Conservation (phyloP, 2,329 filamentous ascomycete genomes). For the Aschersonia sp. region DNA sequence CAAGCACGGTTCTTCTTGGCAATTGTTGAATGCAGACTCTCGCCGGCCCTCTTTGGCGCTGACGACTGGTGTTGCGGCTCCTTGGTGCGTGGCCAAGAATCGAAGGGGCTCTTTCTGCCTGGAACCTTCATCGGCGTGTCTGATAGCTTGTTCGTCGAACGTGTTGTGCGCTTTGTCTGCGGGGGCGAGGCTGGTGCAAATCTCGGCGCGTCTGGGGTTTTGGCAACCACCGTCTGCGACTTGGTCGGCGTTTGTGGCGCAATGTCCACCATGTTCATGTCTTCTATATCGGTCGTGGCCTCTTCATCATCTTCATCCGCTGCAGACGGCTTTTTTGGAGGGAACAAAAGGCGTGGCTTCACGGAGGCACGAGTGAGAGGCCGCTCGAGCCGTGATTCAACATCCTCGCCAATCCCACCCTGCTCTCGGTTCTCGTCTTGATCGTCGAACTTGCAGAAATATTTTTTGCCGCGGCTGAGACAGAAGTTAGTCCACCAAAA, state of each 20-base stretch:
- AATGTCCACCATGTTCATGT: constrained; percentile 16
- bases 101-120: constrained; percentile 42
- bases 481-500: no score
- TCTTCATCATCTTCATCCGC: constrained; percentile 48
- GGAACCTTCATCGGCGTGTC: constrained; percentile 27
- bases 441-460: constrained; percentile 54
- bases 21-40: constrained; percentile 13
- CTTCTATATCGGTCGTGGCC: constrained; percentile 43
- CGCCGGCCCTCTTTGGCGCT: constrained; percentile 25
- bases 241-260: constrained; percentile 23
- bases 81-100: constrained; percentile 56
- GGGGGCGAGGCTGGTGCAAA: constrained; percentile 48
- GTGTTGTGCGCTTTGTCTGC: constrained; percentile 44
- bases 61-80: constrained; percentile 29
- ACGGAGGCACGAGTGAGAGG: constrained; percentile 53
- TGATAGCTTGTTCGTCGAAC: constrained; percentile 35
- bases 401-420: constrained; percentile 19
- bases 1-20: constrained; percentile 22
- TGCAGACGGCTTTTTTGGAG: constrained; percentile 29
- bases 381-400: constrained; percentile 18
- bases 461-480: constrained; percentile 60
- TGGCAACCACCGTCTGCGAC: constrained; percentile 10
- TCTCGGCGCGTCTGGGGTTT: constrained; percentile 40
- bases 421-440: constrained; percentile 17
- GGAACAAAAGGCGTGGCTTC: constrained; percentile 60